These are phyloP conservation scores for Boletus sp. DNA, from an alignment of 1,284 basidiomycete species.

Conservation along the genomic window DNA sequence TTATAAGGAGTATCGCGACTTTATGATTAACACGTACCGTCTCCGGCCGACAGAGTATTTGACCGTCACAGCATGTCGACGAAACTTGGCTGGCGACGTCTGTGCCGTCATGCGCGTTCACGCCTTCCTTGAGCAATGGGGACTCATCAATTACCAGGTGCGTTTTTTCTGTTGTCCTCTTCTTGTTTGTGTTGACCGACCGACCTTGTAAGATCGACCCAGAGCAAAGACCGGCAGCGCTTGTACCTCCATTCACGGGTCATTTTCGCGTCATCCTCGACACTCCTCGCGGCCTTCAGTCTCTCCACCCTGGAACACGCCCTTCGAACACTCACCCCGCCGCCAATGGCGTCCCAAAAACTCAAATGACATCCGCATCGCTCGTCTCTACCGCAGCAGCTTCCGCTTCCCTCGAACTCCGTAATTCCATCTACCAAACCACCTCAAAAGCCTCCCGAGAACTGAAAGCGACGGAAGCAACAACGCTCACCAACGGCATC, in stretches of 20 bases:
- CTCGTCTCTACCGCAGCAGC: conserved; percentile 55
- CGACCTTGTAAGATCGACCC: conserved; percentile 81
- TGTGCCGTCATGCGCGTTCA: conserved; percentile 99
- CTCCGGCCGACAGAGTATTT: conserved; percentile 95
- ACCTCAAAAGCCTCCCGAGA: conserved; percentile 79
- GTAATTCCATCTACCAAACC: conserved; percentile 87
- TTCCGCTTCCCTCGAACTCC: conserved; percentile 78
- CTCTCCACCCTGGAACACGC: conserved; percentile 90
- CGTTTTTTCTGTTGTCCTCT: conserved; percentile 19
- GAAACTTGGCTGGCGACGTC: conserved; percentile 97
- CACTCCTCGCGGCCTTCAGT: conserved; percentile 94
- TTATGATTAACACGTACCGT: conserved; percentile 99
- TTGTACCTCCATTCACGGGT: conserved; percentile 97
- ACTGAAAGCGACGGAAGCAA: conserved; percentile 67
- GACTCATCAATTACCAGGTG: conserved; percentile 98
- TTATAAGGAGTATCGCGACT: conserved; percentile 99
- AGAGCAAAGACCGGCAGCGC: conserved; percentile 90
- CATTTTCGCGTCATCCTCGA: conserved; percentile 98
- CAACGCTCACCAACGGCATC: conserved; percentile 61
- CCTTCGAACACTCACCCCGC: conserved; percentile 49
- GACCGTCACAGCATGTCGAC: conserved; percentile 95
- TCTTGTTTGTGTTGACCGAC: conserved; percentile 9
- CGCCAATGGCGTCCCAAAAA: conserved; percentile 54
- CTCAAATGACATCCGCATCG: conserved; percentile 43
- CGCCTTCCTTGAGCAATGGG: conserved; percentile 99